These are phyloP conservation scores for Brassica balearica DNA, from an alignment of 441 rosid species.

Conservation along the genomic window DNA sequence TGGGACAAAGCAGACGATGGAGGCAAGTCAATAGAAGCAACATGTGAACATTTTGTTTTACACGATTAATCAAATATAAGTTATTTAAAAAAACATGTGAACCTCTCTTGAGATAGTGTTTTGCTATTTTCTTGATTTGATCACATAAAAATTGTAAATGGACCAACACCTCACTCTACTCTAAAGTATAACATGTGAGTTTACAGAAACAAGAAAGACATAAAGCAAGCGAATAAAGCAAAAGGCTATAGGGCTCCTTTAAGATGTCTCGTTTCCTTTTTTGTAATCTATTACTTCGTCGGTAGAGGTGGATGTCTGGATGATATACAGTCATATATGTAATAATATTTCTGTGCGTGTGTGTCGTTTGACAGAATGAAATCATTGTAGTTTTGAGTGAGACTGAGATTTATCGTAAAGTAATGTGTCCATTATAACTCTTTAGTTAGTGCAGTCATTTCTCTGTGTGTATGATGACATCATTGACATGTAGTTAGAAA, in stretches of 20 bases:
- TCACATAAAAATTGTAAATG: constrained; percentile 32
- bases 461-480: not conserved
- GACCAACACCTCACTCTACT: constrained; percentile 34
- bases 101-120: constrained; percentile 28
- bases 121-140: constrained; percentile 35
- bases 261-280: constrained; percentile 19
- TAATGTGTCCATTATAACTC: constrained; percentile 23
- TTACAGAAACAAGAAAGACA: constrained; percentile 44
- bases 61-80: not conserved
- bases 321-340: not conserved
- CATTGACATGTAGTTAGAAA: not conserved
- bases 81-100: constrained; percentile 31
- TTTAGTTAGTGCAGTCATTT: constrained; percentile 28
- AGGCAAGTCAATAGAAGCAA: constrained; percentile 45
- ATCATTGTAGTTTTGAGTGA: not conserved
- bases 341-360: not conserved
- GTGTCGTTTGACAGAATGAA: not conserved
- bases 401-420: constrained; percentile 18
- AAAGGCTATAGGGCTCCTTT: constrained; percentile 38
- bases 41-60: constrained; percentile 41
- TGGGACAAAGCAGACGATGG: constrained; percentile 45
- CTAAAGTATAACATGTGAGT: constrained; percentile 43
- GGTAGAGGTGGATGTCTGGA: constrained; percentile 19
- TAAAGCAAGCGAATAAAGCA: constrained; percentile 38
- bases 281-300: constrained; percentile 19